Base-by-base conservation (phyloP, 192 early-diverging fungal species). In the Phycomyces blakesleeanus region DNA sequence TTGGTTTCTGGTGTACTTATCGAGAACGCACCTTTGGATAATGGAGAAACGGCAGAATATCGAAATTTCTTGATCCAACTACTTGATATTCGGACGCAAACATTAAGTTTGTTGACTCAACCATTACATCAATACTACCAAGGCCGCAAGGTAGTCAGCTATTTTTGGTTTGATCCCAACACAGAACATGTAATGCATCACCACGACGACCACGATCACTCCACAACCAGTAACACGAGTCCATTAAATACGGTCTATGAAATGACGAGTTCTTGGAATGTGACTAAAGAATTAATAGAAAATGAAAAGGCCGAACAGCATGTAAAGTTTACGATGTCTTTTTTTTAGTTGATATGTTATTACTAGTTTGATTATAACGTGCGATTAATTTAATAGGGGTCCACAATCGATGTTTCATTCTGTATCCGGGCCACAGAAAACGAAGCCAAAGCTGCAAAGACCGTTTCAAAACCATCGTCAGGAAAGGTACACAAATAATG, bases 21-120 rank as follows among this genome's bases (percentile, higher is more conserved):
- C 16, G 91, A 91, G 69, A 86, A 78, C 22, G 70, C 89, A 44
- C 91, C 91, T 8, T 62, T 89, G 4, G 87, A 89, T 74, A 91
- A 90, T 67, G 91, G 91, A n/a, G 91, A 93, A 75, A 84, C 88
- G 0, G 58, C 55, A 40, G 89, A 93, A 75, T 91, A 91, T 73
- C 83, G 71, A 61, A 75, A 73, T 12, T 82, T 91, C 39, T 73
- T 90, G 49, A 76, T 76, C 2, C 79, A 83, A 34, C 69, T 89
- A 55, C 69, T 87, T 62, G 69, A 79, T 22, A 74, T 90, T 52
- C 80, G 83, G 51, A 78, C 80, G 20, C 82, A 78, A 56, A 82
- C 85, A 11, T 72, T 87, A 41, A 74, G 78, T 3, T 55, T 84
- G 63, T 69, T 47, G 39, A 81, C 85, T 20, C 73, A 73, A n/a